Percentiles rank a stretch among this genome's conserved stretches.
These are phyloP conservation scores for Didymella segeticola DNA, from an alignment of 2,329 filamentous ascomycete species.

Conservation along the genomic window DNA sequence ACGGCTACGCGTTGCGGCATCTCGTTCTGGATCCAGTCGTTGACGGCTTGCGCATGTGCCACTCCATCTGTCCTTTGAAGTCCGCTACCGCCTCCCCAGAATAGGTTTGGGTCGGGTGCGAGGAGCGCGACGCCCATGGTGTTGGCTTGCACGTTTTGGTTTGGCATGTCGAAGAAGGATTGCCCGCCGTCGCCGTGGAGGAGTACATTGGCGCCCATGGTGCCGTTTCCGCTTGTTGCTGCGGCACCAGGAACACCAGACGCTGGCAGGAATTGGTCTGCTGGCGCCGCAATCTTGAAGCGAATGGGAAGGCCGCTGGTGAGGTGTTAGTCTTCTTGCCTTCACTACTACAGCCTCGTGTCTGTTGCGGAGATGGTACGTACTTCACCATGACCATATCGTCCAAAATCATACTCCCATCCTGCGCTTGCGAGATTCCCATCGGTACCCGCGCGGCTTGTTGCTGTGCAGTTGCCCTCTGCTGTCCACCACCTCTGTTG, in stretches of 20 bases:
- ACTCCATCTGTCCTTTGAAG: constrained; percentile 61
- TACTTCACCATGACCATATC: constrained; percentile 57
- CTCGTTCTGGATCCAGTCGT: constrained; percentile 58
- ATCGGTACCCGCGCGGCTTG: constrained; percentile 45
- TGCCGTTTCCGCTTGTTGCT: constrained; percentile 42
- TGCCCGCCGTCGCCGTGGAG: constrained; percentile 67
- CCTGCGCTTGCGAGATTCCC: constrained; percentile 54
- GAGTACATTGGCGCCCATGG: constrained; percentile 61
- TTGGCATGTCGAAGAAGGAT: constrained; percentile 65
- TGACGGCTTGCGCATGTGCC: constrained; percentile 63
- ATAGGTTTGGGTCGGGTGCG: constrained; percentile 61
- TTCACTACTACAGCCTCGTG: background rate
- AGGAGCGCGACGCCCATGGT: constrained; percentile 62
- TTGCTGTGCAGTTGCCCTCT: constrained; percentile 40
- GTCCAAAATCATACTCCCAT: constrained; percentile 64
- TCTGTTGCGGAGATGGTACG: background rate
- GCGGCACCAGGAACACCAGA: constrained; percentile 59
- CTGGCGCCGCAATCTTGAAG: constrained; percentile 63
- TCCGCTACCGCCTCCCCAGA: constrained; percentile 64
- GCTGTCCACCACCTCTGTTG: constrained; percentile 24
- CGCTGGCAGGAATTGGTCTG: constrained; percentile 59
- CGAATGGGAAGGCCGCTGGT: constrained; percentile 60
- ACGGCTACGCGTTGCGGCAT: constrained; percentile 63
- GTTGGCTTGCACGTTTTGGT: constrained; percentile 59
- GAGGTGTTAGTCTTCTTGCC: background rate